Evolutionary conservation across 768 basidiomycete species (phyloP).

Genomic region (Tylopilus subfusipes): DNA sequence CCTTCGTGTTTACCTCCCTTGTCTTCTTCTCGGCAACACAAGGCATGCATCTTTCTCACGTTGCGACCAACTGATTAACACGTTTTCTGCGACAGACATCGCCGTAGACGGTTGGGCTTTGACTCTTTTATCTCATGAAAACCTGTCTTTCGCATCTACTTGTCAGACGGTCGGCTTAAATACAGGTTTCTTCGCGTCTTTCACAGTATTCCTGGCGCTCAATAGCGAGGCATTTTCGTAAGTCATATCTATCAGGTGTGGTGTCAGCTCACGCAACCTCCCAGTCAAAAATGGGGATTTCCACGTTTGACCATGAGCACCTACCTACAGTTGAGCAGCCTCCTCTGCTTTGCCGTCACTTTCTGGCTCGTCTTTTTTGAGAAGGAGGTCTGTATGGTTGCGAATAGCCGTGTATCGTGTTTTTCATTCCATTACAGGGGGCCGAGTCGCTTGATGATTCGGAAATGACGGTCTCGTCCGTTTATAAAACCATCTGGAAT

Average conservation of each 20-base stretch:
- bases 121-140: constrained; percentile 86
- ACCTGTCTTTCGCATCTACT: constrained; percentile 93
- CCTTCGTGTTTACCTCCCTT: constrained; percentile 80
- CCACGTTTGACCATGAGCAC: constrained; percentile 67
- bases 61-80: constrained; percentile 13
- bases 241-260: constrained; percentile 21
- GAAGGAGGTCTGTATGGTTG: constrained; percentile 64
- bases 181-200: constrained; percentile 92
- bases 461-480: constrained; percentile 86
- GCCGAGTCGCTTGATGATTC: constrained; percentile 67
- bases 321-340: constrained; percentile 84
- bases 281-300: constrained; percentile 71
- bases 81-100: constrained; percentile 58
- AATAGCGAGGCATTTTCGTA: constrained; percentile 92
- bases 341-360: constrained; percentile 81
- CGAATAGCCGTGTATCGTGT: background rate
- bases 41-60: constrained; percentile 46
- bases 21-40: constrained; percentile 97
- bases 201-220: constrained; percentile 95
- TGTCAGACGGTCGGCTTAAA: constrained; percentile 98
- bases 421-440: constrained; percentile 46
- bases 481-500: constrained; percentile 93
- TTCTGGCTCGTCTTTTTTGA: constrained; percentile 84
- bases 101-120: constrained; percentile 94
- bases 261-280: constrained; percentile 5